Evolutionary conservation across 371 early-diverging fungal genomes (phyloP), one percentile per base, ranked within the genome.

Genomic region (Fennellomyces sp.): DNA sequence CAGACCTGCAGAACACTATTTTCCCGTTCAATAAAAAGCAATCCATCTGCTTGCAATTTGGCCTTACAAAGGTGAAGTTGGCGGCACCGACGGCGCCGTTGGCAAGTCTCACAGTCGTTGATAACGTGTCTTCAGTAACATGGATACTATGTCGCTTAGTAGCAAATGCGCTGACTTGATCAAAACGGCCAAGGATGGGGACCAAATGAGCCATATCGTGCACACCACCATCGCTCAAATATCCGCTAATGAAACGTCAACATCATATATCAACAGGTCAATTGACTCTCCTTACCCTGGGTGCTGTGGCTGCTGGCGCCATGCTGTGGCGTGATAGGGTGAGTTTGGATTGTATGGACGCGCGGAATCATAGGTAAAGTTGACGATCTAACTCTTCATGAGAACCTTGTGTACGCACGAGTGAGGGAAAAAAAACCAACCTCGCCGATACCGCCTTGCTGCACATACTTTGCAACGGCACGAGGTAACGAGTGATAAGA

Each of bases 31-130:
- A 41, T 27, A 51, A 52, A 41, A 17, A 54, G 52, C 2, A 45
- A 23, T 45, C 1, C 0, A 45, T 21, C n/a, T n/a, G n/a, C n/a
- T n/a, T n/a, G n/a, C n/a, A n/a, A n/a, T n/a, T n/a, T n/a, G n/a
- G n/a, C n/a, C 78, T 71, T 73, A 81, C 81, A 68, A 73, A 81
- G 52, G 81, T 81, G 39, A 81, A 76, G 59, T 75, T 81, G 29
- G 72, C 70, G 15, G 64, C 64, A 53, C 81, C 81, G 41, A 78
- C 58, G 6, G 61, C 78, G 11, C 78, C 78, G 47, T 58, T 74
- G 26, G 33, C 69, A 25, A 81, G 56, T 38, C 65, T 73, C 29
- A 75, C 55, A 11, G 70, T 69, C 2, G 69, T 60, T 12, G 76
- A 64, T 60, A 81, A 61, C 8, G 76, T 73, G 47, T 77, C 81